Percentiles rank a stretch among this genome's conserved stretches.
Conservation (phyloP, 805 yeast genomes). For the Starmerella apis region DNA sequence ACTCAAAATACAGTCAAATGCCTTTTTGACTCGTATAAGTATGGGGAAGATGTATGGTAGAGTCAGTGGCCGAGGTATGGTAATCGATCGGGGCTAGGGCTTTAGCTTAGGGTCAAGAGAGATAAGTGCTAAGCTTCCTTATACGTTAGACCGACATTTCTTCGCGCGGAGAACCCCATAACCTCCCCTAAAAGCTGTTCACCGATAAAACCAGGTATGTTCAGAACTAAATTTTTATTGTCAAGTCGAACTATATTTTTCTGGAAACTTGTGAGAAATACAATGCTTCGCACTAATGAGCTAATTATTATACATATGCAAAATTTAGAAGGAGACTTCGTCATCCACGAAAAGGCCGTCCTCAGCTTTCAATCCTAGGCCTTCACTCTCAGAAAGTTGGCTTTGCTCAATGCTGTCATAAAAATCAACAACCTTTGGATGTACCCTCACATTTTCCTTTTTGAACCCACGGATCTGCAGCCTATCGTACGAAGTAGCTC, state of each 20-base stretch:
- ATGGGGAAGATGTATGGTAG: not conserved
- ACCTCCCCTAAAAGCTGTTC: too few species aligned
- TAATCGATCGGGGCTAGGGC: not conserved
- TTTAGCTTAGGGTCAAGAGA: not conserved
- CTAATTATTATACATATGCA: not conserved
- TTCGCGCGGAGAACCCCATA: not conserved
- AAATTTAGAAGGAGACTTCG: not conserved
- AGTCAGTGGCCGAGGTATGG: slow-evolving; percentile 1
- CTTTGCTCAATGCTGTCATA: slow-evolving; percentile 34
- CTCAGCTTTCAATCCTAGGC: not conserved
- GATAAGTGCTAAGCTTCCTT: not conserved
- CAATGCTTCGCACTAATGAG: too few species aligned
- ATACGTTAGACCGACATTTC: too few species aligned
- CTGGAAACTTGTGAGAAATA: too few species aligned
- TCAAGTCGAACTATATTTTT: too few species aligned
- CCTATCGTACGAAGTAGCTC: slow-evolving; percentile 75
- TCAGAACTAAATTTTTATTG: too few species aligned
- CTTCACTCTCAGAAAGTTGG: not conserved
- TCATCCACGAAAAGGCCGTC: not conserved
- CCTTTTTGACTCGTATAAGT: not conserved
- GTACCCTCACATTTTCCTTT: slow-evolving; percentile 53
- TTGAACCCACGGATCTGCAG: slow-evolving; percentile 72
- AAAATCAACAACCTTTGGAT: slow-evolving; percentile 59
- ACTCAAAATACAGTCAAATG: not conserved
- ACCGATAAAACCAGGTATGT: too few species aligned